These are phyloP conservation scores for Schizophyllum amplum DNA, from an alignment of 1,284 basidiomycete genomes.

Conservation along the genomic window DNA sequence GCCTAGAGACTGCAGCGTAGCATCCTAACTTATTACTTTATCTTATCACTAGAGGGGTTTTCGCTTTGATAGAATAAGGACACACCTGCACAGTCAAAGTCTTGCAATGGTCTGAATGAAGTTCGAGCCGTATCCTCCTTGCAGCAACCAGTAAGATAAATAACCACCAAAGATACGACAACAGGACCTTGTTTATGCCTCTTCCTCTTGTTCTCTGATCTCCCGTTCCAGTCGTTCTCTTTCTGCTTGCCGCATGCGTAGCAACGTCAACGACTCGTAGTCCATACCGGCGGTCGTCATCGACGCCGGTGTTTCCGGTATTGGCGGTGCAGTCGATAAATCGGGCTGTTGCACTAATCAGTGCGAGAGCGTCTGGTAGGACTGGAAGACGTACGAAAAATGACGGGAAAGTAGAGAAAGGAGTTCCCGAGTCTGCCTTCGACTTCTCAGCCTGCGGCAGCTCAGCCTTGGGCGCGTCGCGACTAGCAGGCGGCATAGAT, in stretches of 20 bases:
- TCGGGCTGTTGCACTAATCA: slow-evolving; percentile 19
- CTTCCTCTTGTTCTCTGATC: slow-evolving; percentile 58
- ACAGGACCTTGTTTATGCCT: background rate
- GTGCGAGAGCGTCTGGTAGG: slow-evolving; percentile 2
- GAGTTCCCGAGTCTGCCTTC: slow-evolving; percentile 16
- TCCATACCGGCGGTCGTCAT: slow-evolving; percentile 42
- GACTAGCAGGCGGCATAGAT: slow-evolving; percentile 9
- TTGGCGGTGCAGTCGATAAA: slow-evolving; percentile 19
- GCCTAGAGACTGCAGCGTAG: background rate
- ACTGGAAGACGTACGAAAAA: slow-evolving; percentile 39
- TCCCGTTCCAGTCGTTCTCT: slow-evolving; percentile 69
- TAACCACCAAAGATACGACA: background rate
- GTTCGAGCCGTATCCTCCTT: background rate
- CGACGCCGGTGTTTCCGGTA: slow-evolving; percentile 19
- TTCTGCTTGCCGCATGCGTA: slow-evolving; percentile 76
- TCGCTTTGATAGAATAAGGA: too few species aligned
- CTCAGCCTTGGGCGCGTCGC: slow-evolving; percentile 15
- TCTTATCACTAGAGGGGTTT: background rate
- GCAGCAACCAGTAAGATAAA: background rate
- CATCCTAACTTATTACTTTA: background rate
- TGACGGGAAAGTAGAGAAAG: slow-evolving; percentile 49
- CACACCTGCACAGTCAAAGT: too few species aligned
- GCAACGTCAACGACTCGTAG: slow-evolving; percentile 74
- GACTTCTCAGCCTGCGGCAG: slow-evolving; percentile 22
- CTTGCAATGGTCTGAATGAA: too few species aligned